Conservation (phyloP, 768 basidiomycete species). For the Rhizopogon vesiculosus region DNA sequence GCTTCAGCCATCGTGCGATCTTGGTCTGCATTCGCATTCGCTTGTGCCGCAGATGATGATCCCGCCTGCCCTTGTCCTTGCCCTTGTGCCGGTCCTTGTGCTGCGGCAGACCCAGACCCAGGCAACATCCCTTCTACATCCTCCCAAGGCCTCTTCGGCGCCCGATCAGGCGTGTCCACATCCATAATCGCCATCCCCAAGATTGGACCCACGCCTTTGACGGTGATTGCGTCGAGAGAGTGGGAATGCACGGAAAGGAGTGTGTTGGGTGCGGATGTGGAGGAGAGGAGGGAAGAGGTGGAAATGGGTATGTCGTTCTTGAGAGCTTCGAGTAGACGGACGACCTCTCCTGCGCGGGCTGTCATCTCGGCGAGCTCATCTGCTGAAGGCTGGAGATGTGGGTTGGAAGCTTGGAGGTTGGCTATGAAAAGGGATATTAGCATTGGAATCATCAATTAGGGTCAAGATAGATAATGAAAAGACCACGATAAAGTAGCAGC, state of each 20-base stretch:
- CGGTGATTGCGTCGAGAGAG: background rate
- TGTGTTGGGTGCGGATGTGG: slow-evolving; percentile 6
- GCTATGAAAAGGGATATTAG: background rate
- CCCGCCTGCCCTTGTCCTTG: slow-evolving; percentile 1
- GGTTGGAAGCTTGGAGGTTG: slow-evolving; percentile 34
- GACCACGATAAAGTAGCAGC: background rate
- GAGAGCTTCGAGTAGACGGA: slow-evolving; percentile 54
- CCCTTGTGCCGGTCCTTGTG: background rate
- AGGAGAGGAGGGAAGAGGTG: slow-evolving; percentile 17
- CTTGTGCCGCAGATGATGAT: too few relatives aligned
- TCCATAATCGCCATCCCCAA: slow-evolving; percentile 14
- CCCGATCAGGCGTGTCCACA: slow-evolving; percentile 41
- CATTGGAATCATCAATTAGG: background rate
- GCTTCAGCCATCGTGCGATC: slow-evolving; percentile 67
- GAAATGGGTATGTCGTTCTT: slow-evolving; percentile 4
- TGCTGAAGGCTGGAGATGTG: slow-evolving; percentile 47
- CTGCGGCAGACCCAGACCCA: slow-evolving; percentile 10
- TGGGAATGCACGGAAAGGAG: slow-evolving; percentile 8
- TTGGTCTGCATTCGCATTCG: slow-evolving; percentile 22
- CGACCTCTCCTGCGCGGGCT: slow-evolving; percentile 58
- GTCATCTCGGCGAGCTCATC: slow-evolving; percentile 69
- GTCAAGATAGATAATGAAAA: slow-evolving; percentile 2
- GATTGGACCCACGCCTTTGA: background rate
- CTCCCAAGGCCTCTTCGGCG: slow-evolving; percentile 80
- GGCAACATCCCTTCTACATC: slow-evolving; percentile 34